phyloP scores from a whole-genome alignment of 306 rosid species.

The Bauhinia variegata region DNA sequence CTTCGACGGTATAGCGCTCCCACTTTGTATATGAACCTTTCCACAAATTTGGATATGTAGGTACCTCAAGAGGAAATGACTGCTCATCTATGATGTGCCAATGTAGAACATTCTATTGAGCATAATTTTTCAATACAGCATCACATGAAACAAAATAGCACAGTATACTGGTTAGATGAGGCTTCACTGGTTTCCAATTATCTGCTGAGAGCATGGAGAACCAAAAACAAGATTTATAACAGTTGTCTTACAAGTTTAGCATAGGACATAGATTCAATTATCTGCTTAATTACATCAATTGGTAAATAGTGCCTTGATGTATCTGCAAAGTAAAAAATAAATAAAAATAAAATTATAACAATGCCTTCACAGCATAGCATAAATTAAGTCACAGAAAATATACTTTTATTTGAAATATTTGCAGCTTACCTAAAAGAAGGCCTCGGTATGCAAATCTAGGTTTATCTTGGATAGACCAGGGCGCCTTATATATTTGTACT shows the following conservation, averaged over 20 bases:
- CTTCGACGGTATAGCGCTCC: slow-evolving; percentile 94
- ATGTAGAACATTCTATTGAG: slow-evolving; percentile 86
- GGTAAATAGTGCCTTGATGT: slow-evolving; percentile 96
- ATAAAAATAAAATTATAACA: slow-evolving; percentile 27
- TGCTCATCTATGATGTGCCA: slow-evolving; percentile 94
- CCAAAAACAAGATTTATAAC: slow-evolving; percentile 16
- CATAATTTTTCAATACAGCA: slow-evolving; percentile 48
- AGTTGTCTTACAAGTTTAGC: slow-evolving; percentile 81
- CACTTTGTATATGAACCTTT: slow-evolving; percentile 85
- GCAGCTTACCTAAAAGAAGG: slow-evolving; percentile 80
- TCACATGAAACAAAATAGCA: slow-evolving; percentile 38
- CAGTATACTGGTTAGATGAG: slow-evolving; percentile 10
- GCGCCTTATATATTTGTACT: slow-evolving; percentile 75
- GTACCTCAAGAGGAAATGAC: slow-evolving; percentile 92
- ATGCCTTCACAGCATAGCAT: slow-evolving; percentile 29
- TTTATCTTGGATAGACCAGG: slow-evolving; percentile 85
- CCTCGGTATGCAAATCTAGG: slow-evolving; percentile 94
- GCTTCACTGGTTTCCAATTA: slow-evolving; percentile 25
- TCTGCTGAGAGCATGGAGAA: slow-evolving; percentile 9
- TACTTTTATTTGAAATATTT: slow-evolving; percentile 13
- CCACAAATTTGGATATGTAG: slow-evolving; percentile 90
- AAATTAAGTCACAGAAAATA: slow-evolving; percentile 20
- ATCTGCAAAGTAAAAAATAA: slow-evolving; percentile 70
- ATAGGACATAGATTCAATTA: slow-evolving; percentile 91
- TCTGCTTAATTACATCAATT: slow-evolving; percentile 69